These are phyloP conservation scores for Mycosarcoma maydis DNA, from an alignment of 1,284 basidiomycete genomes.

Conservation along the genomic window DNA sequence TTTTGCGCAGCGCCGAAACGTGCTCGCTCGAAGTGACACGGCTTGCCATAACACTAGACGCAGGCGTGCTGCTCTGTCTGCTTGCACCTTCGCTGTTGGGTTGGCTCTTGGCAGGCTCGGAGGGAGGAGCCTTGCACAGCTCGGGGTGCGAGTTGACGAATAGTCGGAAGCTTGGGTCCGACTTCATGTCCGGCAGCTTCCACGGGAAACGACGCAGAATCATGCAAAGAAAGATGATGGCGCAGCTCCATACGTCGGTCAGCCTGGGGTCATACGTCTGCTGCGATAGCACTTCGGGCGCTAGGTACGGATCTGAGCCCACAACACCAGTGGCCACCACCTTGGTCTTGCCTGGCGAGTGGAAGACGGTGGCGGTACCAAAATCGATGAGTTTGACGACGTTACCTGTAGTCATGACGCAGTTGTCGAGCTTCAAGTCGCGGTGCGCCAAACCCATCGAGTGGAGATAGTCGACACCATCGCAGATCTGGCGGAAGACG, in stretches of 20 bases:
- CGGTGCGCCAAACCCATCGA: conserved; percentile 96
- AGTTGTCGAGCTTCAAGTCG: conserved; percentile 99
- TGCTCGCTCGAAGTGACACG: conserved; percentile 45
- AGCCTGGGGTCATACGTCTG: conserved; percentile 92
- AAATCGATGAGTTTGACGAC: conserved; percentile 99
- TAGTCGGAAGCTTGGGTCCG: conserved; percentile 87
- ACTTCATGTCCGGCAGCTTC: conserved; percentile 96
- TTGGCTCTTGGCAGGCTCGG: conserved; percentile 16
- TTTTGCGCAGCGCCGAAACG: conserved; percentile 34
- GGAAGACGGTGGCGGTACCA: conserved; percentile 98
- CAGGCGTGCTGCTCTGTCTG: conserved; percentile 30
- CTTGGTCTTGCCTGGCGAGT: conserved; percentile 80
- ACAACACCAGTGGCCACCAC: conserved; percentile 84
- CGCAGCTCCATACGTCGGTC: conserved; percentile 98
- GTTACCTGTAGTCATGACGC: conserved; percentile 93
- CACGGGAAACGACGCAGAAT: conserved; percentile 95
- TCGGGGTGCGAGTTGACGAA: conserved; percentile 94
- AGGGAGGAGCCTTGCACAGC: conserved; percentile 70
- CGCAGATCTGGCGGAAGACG: conserved; percentile 97
- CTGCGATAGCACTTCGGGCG: conserved; percentile 87
- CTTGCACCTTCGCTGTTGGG: conserved; percentile 21
- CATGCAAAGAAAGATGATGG: conserved; percentile 99
- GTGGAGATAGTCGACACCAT: conserved; percentile 97
- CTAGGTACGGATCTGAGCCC: conserved; percentile 96
- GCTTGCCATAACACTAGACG: conserved; percentile 33